These are phyloP conservation scores for Populus pruinosa DNA, from an alignment of 345 rosid genomes.

Conservation along the genomic window DNA sequence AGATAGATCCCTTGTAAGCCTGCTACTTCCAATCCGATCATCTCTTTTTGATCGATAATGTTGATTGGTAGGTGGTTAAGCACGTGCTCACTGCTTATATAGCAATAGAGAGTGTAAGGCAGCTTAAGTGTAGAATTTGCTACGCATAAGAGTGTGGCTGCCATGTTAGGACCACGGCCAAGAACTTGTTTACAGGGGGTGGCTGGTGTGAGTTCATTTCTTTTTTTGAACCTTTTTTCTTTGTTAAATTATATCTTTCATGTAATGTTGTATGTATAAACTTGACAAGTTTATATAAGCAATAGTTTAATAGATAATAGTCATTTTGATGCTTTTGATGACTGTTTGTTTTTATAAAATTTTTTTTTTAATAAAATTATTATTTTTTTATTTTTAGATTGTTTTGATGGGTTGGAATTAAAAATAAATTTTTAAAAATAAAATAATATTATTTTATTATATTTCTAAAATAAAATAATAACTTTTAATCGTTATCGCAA, in stretches of 20 bases:
- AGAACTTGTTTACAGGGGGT: conserved; percentile 7
- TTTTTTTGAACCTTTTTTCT: background rate
- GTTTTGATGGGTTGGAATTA: too few relatives aligned
- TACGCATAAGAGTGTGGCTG: conserved; percentile 1
- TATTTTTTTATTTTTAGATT: too few relatives aligned
- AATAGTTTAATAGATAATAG: background rate
- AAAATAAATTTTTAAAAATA: too few relatives aligned
- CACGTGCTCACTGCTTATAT: background rate
- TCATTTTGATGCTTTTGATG: too few relatives aligned
- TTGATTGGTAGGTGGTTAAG: background rate
- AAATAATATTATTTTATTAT: too few relatives aligned
- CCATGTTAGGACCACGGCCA: conserved; percentile 12
- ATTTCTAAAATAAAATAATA: too few relatives aligned
- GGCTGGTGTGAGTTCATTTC: background rate
- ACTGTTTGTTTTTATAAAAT: too few relatives aligned
- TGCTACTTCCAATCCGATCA: conserved; percentile 15
- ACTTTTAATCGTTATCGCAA: too few relatives aligned
- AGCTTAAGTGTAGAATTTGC: conserved; percentile 16
- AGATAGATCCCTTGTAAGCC: conserved; percentile 47
- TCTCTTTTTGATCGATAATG: conserved; percentile 20
- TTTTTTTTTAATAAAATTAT: too few relatives aligned
- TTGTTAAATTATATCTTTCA: background rate
- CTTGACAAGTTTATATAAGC: conserved; percentile 31
- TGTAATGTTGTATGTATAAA: conserved; percentile 23
- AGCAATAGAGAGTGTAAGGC: background rate